These are phyloP conservation scores for Rhizophagus clarus DNA, from an alignment of 192 early-diverging fungal genomes.

Conservation along the genomic window DNA sequence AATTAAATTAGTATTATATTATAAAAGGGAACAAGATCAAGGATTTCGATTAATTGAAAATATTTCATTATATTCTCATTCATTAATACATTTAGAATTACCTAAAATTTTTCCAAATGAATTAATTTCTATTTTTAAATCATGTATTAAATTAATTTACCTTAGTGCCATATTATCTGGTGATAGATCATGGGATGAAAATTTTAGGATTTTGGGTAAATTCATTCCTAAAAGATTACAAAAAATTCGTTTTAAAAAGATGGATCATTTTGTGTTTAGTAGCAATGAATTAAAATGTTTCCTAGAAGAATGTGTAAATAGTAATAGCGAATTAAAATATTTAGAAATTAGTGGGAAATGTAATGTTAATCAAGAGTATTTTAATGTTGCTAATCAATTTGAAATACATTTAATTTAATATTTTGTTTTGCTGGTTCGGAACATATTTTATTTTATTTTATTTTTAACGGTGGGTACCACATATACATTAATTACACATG, in stretches of 20 bases:
- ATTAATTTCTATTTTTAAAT: neutral
- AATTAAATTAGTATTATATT: neutral
- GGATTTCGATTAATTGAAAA: neutral
- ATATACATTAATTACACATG: no score
- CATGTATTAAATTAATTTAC: neutral
- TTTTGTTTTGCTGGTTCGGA: no score
- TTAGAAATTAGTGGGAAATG: neutral
- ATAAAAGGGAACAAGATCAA: neutral
- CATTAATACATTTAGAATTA: neutral
- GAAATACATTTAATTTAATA: neutral
- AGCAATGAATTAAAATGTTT: neutral
- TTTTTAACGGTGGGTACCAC: no score
- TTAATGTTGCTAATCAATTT: neutral
- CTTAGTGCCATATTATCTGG: neutral
- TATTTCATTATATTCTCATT: neutral
- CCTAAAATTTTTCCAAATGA: no score
- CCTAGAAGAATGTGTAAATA: neutral
- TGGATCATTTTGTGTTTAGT: neutral
- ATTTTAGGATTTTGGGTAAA: neutral
- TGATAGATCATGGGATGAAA: neutral
- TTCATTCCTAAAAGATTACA: neutral
- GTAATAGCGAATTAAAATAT: neutral
- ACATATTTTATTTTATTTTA: no score
- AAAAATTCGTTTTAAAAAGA: neutral
- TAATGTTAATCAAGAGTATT: neutral